Evolutionary conservation across 2,329 filamentous ascomycete species (phyloP).

Genomic region (Nemania serpens): DNA sequence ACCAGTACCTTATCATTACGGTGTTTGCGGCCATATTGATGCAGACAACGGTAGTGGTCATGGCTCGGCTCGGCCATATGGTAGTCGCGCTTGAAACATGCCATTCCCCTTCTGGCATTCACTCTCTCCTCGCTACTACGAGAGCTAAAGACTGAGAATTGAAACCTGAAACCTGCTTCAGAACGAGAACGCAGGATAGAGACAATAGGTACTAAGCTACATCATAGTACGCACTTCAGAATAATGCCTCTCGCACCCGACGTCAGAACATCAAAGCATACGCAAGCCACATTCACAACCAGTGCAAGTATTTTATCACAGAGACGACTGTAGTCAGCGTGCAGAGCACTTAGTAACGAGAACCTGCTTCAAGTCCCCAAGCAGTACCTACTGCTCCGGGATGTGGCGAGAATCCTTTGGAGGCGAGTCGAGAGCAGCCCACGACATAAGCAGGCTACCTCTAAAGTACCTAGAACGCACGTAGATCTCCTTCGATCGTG

Average conservation of each 20-base stretch:
- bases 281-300: slow-evolving; percentile 6
- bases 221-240: not conserved
- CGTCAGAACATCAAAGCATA: not conserved
- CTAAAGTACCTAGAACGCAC: not conserved
- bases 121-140: not conserved
- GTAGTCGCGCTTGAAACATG: slow-evolving; percentile 24
- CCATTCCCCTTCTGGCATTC: slow-evolving; percentile 24
- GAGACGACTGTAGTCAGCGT: not conserved
- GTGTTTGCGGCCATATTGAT: too few species aligned
- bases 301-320: not conserved
- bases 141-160: too few species aligned
- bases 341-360: not conserved
- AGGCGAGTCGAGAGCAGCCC: slow-evolving; percentile 11
- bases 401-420: slow-evolving; percentile 17
- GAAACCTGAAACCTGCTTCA: slow-evolving; percentile 27
- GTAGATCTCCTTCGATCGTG: slow-evolving; percentile 5
- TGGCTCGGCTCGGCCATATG: slow-evolving; percentile 8
- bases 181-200: slow-evolving; percentile 21
- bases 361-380: slow-evolving; percentile 11
- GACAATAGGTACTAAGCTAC: slow-evolving; percentile 5
- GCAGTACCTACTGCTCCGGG: not conserved
- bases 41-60: not conserved
- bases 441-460: slow-evolving; percentile 2
- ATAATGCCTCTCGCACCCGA: not conserved
- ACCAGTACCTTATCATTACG: slow-evolving; percentile 3